A percentile compares a stretch with the other conserved stretches of the same genome.
These are phyloP conservation scores for Platanthera guangdongensis DNA, from an alignment of 106 monocot species.

Conservation along the genomic window DNA sequence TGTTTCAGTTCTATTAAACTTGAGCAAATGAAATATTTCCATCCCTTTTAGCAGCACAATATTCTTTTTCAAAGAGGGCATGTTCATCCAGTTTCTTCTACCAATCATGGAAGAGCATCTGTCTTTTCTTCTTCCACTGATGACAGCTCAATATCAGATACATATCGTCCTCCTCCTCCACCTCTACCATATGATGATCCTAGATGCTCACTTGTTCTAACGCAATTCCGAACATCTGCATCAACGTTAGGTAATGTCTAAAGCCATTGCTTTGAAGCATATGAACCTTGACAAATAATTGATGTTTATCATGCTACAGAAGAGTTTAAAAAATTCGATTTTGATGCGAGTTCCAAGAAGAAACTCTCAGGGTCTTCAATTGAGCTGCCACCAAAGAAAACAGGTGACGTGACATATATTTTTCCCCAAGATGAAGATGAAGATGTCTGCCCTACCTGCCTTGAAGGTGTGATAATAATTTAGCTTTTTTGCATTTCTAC, in stretches of 20 bases:
- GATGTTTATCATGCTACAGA: conserved; percentile 13
- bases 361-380: conserved; percentile 25
- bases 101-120: conserved; percentile 20
- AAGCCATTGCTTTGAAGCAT: conserved; percentile 51
- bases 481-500: background rate
- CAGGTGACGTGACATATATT: conserved; percentile 17
- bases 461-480: conserved; percentile 50
- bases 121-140: conserved; percentile 13
- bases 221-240: conserved; percentile 21
- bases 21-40: background rate
- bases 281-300: conserved; percentile 36
- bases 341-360: conserved; percentile 27
- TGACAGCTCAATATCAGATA: conserved; percentile 40
- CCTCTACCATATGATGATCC: conserved; percentile 85
- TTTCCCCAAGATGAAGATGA: conserved; percentile 56
- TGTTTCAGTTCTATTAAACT: too few species aligned
- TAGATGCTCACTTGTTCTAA: conserved; percentile 29
- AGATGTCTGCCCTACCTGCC: conserved; percentile 91
- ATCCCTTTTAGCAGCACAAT: conserved; percentile 39
- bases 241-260: conserved; percentile 40
- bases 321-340: conserved; percentile 14
- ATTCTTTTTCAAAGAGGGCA: conserved; percentile 41
- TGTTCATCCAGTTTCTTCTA: conserved; percentile 26
- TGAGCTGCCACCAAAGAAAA: conserved; percentile 24
- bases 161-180: conserved; percentile 61